Base-by-base conservation (phyloP, 495 filamentous ascomycete genomes). In the Trichodelitschia bisporula region DNA sequence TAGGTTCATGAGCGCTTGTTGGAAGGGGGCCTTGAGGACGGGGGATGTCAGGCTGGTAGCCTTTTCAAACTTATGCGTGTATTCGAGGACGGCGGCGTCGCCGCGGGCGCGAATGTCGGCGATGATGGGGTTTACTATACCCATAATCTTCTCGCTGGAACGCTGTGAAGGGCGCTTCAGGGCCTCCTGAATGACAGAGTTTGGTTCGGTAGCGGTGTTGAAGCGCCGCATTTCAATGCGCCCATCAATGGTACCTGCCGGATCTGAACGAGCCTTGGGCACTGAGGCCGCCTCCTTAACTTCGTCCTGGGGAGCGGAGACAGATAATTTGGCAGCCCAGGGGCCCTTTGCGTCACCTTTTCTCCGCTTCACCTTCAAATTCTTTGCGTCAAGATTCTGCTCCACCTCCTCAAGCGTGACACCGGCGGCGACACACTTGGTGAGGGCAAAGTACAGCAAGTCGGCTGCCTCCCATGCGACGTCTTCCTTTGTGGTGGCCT, bases 31-130 rank as follows among this genome's bases (percentile, higher is more conserved):
- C 32, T 61, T 64, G 36, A 97, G 56, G 23, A 97, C 80, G 0
- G 83, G 78, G 0, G 80, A 83, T 11, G 67, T 86, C 28, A 97
- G 56, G 0, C 76, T 82, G 0, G 72, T 84, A 1, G 86, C 89
- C 53, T 78, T 89, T 42, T 97, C 86, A 40, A 97, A 97, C 54
- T 86, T 84, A 61, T 90, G 78, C 0, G 86, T 93, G 44, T 90
- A 93, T 32, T 71, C 70, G 28, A 95, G 63, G 10, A 97, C 58
- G 1, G 74, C 86, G 38, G 72, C 68, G 50, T 97, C 86, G 16
- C 86, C 89, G 26, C 69, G 61, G 14, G 64, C 54, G 14, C 69
- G 72, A 28, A 97, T 68, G 36, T 77, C 77, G 25, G 77, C 65
- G 38, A 97, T 75, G 40, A 97, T 97, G 2, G 86, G 86, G 11